These are phyloP conservation scores for Beauveria pseudobassiana DNA, from an alignment of 2,329 filamentous ascomycete genomes.

Conservation along the genomic window DNA sequence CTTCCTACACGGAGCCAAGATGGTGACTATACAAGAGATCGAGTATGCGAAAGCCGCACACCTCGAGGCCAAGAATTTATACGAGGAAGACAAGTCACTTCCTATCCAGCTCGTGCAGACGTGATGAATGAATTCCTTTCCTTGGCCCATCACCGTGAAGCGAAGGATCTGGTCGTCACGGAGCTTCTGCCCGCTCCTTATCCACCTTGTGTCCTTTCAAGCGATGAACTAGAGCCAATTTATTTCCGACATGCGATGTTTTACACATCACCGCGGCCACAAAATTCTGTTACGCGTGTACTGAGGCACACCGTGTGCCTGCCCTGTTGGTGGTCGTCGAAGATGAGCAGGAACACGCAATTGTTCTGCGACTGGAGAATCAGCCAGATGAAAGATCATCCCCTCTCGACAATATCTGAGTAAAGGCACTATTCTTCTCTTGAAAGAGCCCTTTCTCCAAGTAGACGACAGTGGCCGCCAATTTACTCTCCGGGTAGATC, in stretches of 20 bases:
- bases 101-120: background rate
- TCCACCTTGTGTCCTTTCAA: background rate
- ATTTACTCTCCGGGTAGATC: background rate
- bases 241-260: background rate
- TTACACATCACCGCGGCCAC: background rate
- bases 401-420: background rate
- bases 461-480: background rate
- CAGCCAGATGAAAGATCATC: background rate
- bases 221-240: background rate
- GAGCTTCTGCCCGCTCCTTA: background rate
- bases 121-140: background rate
- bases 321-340: background rate
- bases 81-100: background rate
- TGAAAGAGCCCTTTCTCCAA: slow-evolving; percentile 1
- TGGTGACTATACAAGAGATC: background rate
- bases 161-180: too few relatives aligned
- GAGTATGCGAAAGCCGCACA: background rate
- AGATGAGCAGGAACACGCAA: background rate
- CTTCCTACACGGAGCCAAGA: background rate
- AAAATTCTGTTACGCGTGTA: background rate
- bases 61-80: background rate
- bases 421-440: background rate
- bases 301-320: background rate
- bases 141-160: too few relatives aligned
- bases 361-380: background rate